These are phyloP conservation scores for Ceratonia siliqua DNA, from an alignment of 306 rosid genomes.

Conservation along the genomic window DNA sequence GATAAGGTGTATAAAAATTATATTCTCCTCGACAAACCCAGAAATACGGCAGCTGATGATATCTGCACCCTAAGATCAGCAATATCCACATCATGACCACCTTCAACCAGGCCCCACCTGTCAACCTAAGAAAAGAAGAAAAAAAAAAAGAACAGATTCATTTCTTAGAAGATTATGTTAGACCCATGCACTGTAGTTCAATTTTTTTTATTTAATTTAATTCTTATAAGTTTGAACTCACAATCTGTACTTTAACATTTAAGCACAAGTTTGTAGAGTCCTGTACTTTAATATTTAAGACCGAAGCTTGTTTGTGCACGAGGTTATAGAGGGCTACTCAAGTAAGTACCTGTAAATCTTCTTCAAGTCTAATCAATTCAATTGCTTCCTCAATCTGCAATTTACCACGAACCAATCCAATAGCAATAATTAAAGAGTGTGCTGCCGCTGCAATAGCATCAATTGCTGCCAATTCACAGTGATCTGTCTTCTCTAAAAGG, in stretches of 20 bases:
- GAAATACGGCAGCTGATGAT: constrained; percentile 77
- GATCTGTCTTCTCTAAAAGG: constrained; percentile 50
- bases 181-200: neutral
- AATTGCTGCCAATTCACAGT: constrained; percentile 65
- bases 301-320: neutral
- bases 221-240: no score
- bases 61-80: constrained; percentile 87
- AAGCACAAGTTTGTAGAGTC: neutral
- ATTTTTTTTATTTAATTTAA: no score
- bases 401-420: constrained; percentile 50
- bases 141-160: neutral
- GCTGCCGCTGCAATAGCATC: constrained; percentile 63
- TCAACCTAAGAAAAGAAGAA: constrained; percentile 80
- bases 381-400: constrained; percentile 64
- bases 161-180: constrained; percentile 2
- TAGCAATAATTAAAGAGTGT: constrained; percentile 57
- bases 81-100: constrained; percentile 92
- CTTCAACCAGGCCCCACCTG: constrained; percentile 96
- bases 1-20: constrained; percentile 25
- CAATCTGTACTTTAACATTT: neutral
- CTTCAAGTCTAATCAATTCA: constrained; percentile 83
- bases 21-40: constrained; percentile 67
- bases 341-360: constrained; percentile 79
- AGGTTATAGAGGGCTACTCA: neutral
- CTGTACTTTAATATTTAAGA: no score